Conservation (phyloP, 2,329 filamentous ascomycete genomes). For the Apiospora koreana region DNA sequence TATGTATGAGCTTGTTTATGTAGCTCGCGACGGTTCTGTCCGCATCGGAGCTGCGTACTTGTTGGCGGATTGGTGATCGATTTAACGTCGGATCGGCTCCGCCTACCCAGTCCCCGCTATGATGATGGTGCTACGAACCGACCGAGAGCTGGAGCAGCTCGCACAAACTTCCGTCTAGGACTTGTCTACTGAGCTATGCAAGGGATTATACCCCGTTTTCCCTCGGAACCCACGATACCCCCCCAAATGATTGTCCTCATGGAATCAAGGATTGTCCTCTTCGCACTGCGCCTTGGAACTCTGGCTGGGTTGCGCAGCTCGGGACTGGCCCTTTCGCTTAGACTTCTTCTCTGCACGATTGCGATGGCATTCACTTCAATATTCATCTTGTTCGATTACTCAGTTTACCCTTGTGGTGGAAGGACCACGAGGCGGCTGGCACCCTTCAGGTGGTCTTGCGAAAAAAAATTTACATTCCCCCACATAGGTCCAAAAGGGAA, state of each 20-base stretch:
- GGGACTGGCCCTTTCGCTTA: constrained; percentile 34
- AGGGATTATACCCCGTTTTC: constrained; percentile 5
- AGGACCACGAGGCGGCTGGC: constrained; percentile 32
- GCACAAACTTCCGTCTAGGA: constrained; percentile 7
- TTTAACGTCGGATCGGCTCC: background rate
- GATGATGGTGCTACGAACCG: constrained; percentile 9
- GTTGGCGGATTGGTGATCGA: constrained; percentile 9
- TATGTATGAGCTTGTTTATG: constrained; percentile 28
- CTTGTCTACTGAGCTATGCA: constrained; percentile 7
- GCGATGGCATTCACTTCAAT: constrained; percentile 49
- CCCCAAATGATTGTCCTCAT: constrained; percentile 7
- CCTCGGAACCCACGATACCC: constrained; percentile 8
- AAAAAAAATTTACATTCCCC: constrained; percentile 20
- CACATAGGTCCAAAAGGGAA: constrained; percentile 25
- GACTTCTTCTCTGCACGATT: constrained; percentile 54
- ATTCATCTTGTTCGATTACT: constrained; percentile 40
- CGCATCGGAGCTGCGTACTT: constrained; percentile 17
- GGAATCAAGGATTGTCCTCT: constrained; percentile 7
- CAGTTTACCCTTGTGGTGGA: constrained; percentile 35
- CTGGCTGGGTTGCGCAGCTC: constrained; percentile 1
- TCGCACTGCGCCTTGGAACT: constrained; percentile 2
- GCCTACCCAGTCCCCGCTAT: constrained; percentile 8
- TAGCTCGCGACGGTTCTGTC: constrained; percentile 25
- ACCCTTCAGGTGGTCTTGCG: constrained; percentile 29
- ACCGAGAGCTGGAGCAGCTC: background rate